phyloP scores from a whole-genome alignment of 2,329 filamentous ascomycete species.

The Beauveria varroae region DNA sequence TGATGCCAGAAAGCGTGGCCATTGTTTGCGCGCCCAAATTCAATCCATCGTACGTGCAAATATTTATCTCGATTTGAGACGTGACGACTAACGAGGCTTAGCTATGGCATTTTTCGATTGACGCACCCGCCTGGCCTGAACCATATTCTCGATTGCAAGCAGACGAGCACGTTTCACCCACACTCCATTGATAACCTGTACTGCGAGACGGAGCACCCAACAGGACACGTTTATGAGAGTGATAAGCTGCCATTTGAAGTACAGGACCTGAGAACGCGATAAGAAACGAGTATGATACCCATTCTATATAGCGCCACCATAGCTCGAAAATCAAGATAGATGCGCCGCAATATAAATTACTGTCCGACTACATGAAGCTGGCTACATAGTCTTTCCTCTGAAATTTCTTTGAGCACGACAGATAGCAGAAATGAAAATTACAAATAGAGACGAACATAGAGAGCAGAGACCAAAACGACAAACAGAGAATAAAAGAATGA shows the following conservation, averaged over 20 bases:
- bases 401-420: too few relatives aligned
- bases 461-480: too few relatives aligned
- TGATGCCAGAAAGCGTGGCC: slow-evolving; percentile 92
- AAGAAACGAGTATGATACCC: slow-evolving; percentile 5
- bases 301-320: neutral
- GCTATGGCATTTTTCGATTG: slow-evolving; percentile 85
- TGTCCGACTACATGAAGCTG: neutral
- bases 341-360: neutral
- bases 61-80: neutral
- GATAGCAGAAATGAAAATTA: too few relatives aligned
- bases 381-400: too few relatives aligned
- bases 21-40: slow-evolving; percentile 91
- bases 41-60: slow-evolving; percentile 56
- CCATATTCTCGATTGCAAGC: slow-evolving; percentile 71
- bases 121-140: slow-evolving; percentile 88
- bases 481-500: too few relatives aligned
- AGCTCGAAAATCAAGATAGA: neutral
- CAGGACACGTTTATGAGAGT: slow-evolving; percentile 63
- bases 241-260: slow-evolving; percentile 55
- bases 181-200: slow-evolving; percentile 63
- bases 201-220: slow-evolving; percentile 60
- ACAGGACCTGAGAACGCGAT: slow-evolving; percentile 38
- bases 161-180: slow-evolving; percentile 79
- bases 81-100: slow-evolving; percentile 25
- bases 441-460: too few relatives aligned